These are phyloP conservation scores for Salisapilia sapeloensis DNA, from an alignment of 352 stramenopile genomes.

Conservation along the genomic window DNA sequence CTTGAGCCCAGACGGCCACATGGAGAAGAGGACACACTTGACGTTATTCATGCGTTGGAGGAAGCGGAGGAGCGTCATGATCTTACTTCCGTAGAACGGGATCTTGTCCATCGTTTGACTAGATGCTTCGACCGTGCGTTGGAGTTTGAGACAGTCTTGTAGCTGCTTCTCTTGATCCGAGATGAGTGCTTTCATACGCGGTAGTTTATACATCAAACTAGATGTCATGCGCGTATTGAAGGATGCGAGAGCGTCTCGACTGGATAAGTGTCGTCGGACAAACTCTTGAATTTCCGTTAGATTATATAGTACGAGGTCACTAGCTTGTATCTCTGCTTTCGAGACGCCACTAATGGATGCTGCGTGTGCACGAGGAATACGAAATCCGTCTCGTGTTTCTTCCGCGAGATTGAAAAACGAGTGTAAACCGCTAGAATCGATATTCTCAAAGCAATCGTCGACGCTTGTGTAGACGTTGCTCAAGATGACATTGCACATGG, in stretches of 20 bases:
- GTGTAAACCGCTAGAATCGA: constrained; percentile 14
- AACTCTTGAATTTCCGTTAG: constrained; percentile 51
- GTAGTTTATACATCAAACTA: constrained; percentile 40
- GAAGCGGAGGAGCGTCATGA: constrained; percentile 48
- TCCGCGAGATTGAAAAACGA: constrained; percentile 23
- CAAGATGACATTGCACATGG: constrained; percentile 26
- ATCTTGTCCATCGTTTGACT: constrained; percentile 3
- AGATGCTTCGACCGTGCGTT: constrained; percentile 6
- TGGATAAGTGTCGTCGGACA: constrained; percentile 34
- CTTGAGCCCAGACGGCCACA: constrained; percentile 49
- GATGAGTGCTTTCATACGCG: constrained; percentile 16
- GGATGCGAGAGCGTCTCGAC: constrained; percentile 13
- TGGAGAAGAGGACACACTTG: constrained; percentile 74
- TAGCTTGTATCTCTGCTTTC: no score
- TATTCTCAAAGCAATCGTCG: constrained; percentile 33
- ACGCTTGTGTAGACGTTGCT: constrained; percentile 25
- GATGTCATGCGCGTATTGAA: constrained; percentile 35
- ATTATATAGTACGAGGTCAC: constrained; percentile 47
- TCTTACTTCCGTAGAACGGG: constrained; percentile 54
- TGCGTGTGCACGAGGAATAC: no score
- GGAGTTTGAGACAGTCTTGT: constrained; percentile 23
- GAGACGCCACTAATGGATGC: no score
- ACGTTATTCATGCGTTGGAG: constrained; percentile 22
- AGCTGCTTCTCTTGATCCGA: constrained; percentile 33
- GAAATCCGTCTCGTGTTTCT: constrained; percentile 39